A percentile compares a stretch with the other conserved stretches of the same genome.
Conservation (phyloP, 129 eudicot species). For the Flaveria robusta region DNA sequence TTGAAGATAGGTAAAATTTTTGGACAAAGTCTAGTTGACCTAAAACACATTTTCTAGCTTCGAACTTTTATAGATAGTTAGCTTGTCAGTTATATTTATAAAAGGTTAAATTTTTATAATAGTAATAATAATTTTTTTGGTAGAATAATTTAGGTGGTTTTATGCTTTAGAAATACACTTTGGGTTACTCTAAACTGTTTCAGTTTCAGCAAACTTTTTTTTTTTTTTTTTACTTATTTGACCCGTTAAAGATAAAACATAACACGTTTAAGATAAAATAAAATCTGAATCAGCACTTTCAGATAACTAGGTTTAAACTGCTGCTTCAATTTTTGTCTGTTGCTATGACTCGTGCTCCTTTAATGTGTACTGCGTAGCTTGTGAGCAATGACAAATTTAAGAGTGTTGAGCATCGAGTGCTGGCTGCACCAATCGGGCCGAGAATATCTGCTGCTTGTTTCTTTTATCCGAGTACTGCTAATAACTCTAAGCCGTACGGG, state of each 20-base stretch:
- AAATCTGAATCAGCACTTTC: not conserved
- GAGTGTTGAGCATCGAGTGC: conserved; percentile 58
- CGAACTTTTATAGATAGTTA: not conserved
- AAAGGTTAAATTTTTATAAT: not conserved
- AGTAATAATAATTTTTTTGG: not conserved
- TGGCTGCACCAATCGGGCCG: conserved; percentile 47
- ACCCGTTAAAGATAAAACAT: not conserved
- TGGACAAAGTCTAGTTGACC: not conserved
- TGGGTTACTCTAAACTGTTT: not conserved
- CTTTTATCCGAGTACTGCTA: conserved; percentile 41
- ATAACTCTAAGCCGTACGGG: conserved; percentile 31
- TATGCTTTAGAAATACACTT: not conserved
- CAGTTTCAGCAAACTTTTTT: not conserved
- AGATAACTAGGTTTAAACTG: not conserved
- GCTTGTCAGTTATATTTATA: not conserved
- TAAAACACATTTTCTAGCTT: not conserved
- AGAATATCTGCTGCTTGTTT: conserved; percentile 60
- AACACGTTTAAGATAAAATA: no score
- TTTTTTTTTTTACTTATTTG: not conserved
- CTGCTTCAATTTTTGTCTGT: not conserved
- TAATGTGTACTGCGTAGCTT: conserved; percentile 46
- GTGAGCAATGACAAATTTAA: conserved; percentile 55
- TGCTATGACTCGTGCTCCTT: not conserved
- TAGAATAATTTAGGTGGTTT: not conserved
- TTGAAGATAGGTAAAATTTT: not conserved